Conservation (phyloP, 106 monocot genomes). For the Acorus calamus region DNA sequence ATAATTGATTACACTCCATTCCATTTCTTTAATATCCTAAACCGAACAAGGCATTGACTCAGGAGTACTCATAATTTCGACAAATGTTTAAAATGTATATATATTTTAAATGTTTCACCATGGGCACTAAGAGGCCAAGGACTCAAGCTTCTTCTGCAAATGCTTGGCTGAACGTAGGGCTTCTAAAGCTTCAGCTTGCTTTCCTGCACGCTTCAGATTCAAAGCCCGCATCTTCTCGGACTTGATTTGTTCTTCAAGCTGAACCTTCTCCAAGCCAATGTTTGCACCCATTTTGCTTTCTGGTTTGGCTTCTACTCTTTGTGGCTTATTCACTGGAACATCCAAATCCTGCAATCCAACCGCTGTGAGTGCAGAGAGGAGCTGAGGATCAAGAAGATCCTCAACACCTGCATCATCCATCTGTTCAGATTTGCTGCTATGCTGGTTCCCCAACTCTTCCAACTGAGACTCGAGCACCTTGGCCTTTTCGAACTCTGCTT, state of each 20-base stretch:
- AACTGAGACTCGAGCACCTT: slow-evolving; percentile 73
- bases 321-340: slow-evolving; percentile 8
- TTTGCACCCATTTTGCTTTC: background rate
- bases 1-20: too few relatives aligned
- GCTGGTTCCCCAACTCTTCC: slow-evolving; percentile 31
- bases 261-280: slow-evolving; percentile 18
- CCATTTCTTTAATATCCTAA: too few relatives aligned
- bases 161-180: slow-evolving; percentile 71
- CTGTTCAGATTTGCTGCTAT: slow-evolving; percentile 2
- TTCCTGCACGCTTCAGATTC: slow-evolving; percentile 65
- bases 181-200: slow-evolving; percentile 78
- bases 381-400: slow-evolving; percentile 84
- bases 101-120: too few relatives aligned
- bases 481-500: slow-evolving; percentile 63
- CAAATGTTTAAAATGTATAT: too few relatives aligned
- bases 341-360: slow-evolving; percentile 75
- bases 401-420: slow-evolving; percentile 29
- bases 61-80: too few relatives aligned
- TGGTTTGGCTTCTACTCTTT: slow-evolving; percentile 20
- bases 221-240: slow-evolving; percentile 73
- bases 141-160: too few relatives aligned
- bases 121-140: too few relatives aligned
- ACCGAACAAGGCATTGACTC: too few relatives aligned
- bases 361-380: slow-evolving; percentile 67
- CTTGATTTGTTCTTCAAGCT: slow-evolving; percentile 77